phyloP scores from a whole-genome alignment of 768 basidiomycete species.

The Russula emetica region DNA sequence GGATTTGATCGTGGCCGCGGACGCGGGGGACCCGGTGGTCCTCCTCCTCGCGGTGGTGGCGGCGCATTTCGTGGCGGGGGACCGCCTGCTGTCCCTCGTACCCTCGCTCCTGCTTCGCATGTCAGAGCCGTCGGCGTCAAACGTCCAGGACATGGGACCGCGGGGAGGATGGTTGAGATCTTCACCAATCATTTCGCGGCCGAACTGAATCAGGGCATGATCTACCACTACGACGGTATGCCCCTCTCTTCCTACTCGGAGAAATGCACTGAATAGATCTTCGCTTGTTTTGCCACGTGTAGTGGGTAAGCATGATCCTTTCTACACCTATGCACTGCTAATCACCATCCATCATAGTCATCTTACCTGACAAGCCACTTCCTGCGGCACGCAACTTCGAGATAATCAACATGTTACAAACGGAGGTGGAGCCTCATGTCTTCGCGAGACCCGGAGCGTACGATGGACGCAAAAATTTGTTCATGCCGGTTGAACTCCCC shows the following conservation, averaged over 20 bases:
- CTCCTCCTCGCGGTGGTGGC: slow-evolving; percentile 36
- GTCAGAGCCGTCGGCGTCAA: slow-evolving; percentile 61
- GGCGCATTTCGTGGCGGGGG: slow-evolving; percentile 29
- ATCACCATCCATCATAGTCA: slow-evolving; percentile 41
- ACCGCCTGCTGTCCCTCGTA: slow-evolving; percentile 19
- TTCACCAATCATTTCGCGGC: slow-evolving; percentile 61
- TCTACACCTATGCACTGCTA: not conserved
- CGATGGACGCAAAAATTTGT: slow-evolving; percentile 77
- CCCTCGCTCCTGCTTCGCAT: slow-evolving; percentile 38
- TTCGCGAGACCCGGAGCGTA: slow-evolving; percentile 74
- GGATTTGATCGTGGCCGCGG: not conserved
- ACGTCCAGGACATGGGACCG: slow-evolving; percentile 57
- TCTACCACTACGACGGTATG: slow-evolving; percentile 79
- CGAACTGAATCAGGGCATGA: slow-evolving; percentile 55
- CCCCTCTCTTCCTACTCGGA: slow-evolving; percentile 17
- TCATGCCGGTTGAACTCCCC: slow-evolving; percentile 55
- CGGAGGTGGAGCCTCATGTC: slow-evolving; percentile 49
- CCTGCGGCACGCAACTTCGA: slow-evolving; percentile 68
- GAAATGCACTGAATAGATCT: not conserved
- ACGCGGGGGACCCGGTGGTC: slow-evolving; percentile 10
- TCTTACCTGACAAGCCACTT: slow-evolving; percentile 63
- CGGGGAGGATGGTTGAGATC: slow-evolving; percentile 45
- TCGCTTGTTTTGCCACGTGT: slow-evolving; percentile 1
- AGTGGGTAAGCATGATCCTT: slow-evolving; percentile 41
- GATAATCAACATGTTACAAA: slow-evolving; percentile 61